Base-by-base conservation (phyloP, 805 yeast genomes). In the Kodamaea lidongshanica region DNA sequence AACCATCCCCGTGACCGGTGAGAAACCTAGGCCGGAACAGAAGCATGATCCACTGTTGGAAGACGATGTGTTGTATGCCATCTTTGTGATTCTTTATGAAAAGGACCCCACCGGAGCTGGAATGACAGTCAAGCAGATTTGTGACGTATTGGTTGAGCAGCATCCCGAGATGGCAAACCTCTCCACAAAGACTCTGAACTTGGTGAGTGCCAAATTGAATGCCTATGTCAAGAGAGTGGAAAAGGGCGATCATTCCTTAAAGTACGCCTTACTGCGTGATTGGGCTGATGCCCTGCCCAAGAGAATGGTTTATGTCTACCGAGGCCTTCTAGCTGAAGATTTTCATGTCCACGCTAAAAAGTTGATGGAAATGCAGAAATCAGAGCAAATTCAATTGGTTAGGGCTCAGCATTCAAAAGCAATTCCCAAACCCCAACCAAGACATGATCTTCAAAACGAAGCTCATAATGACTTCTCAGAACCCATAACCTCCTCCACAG, bases 271-370 rank as follows among this genome's bases (percentile, higher is more conserved):
- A 24, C 77, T 86, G 1, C 72, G 94, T 58, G 92, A 83, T 54
- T 83, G 94, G 94, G 89, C 94, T 3, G 89, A 82, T 53, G 86
- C 89, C 11, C 77, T 86, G 2, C 94, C 94, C 30, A 79, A 83
- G 48, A 69, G 94, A 62, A 83, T 83, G 94, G 87, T 83, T 16
- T 83, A 83, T 47, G 87, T 81, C 28, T 83, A 83, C 54, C 74
- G 92, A 46, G 94, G 94, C 21, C 58, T 80, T 16, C 62, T 83
- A 38, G 72, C 89, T 17, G 67, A 74, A n/a, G 88, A 82, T 50
- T 83, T 79, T 55, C 79, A 78, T 44, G 57, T 75, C 22, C 84
- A 78, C 48, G 89, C 83, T 6, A 72, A 76, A 30, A 72, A 70
- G 39, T 75, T 79, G 27, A 70, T 76, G 62, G 80, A 74, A 36